A percentile compares a stretch with the other conserved stretches of the same genome.
phyloP scores from a whole-genome alignment of 768 basidiomycete species.

The Suillus americanus region DNA sequence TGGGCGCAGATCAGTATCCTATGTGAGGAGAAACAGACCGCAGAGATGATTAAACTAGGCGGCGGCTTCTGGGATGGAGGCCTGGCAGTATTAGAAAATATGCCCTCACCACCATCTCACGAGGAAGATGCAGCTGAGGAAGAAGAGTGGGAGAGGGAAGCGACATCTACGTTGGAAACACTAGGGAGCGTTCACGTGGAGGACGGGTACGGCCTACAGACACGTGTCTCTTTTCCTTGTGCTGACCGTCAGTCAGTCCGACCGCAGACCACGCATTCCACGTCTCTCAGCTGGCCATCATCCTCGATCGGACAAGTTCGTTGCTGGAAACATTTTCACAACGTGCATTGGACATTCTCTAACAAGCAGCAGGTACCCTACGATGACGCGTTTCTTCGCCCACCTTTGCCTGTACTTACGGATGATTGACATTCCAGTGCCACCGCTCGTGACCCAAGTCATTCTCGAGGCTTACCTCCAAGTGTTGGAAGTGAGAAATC shows the following conservation, averaged over 20 bases:
- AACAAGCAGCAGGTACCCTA: conserved; percentile 50
- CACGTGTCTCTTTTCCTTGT: conserved; percentile 1
- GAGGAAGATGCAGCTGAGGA: conserved; percentile 40
- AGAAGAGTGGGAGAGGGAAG: conserved; percentile 68
- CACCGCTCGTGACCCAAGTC: conserved; percentile 71
- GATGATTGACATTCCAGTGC: conserved; percentile 73
- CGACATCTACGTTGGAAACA: conserved; percentile 53
- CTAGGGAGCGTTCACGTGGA: conserved; percentile 57
- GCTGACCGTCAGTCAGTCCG: conserved; percentile 37
- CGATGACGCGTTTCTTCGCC: conserved; percentile 87
- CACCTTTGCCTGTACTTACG: conserved; percentile 63
- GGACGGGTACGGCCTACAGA: conserved; percentile 54
- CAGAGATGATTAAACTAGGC: conserved; percentile 59
- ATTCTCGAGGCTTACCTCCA: conserved; percentile 89
- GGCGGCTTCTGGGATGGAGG: conserved; percentile 84
- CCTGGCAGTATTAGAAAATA: conserved; percentile 42
- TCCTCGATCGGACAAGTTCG: conserved; percentile 64
- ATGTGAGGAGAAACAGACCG: conserved; percentile 78
- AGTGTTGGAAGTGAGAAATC: conserved; percentile 69
- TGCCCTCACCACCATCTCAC: conserved; percentile 25
- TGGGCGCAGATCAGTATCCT: conserved; percentile 87
- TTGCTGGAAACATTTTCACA: conserved; percentile 69
- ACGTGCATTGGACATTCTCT: conserved; percentile 9
- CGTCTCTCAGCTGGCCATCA: conserved; percentile 77
- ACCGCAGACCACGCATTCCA: conserved; percentile 77